phyloP scores from a whole-genome alignment of 305 asterid genomes.

The Plantago lanceolata region DNA sequence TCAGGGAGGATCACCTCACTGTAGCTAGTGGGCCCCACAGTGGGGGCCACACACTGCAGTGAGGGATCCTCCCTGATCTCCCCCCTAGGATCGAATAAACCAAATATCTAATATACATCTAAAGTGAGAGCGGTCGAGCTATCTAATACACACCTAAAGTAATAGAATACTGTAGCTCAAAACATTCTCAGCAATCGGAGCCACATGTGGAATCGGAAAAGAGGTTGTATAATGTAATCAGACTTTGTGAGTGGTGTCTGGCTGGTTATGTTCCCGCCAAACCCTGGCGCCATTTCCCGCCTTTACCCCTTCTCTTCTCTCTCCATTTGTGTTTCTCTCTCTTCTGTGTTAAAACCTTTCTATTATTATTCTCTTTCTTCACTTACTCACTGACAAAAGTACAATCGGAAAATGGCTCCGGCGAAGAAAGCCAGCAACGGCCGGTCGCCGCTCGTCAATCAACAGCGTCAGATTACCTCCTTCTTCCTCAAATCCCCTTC shows the following conservation, averaged over 20 bases:
- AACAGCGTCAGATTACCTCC: constrained; percentile 75
- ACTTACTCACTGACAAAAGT: neutral
- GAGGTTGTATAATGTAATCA: neutral
- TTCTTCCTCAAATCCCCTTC: constrained; percentile 56
- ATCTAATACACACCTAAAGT: too few species aligned
- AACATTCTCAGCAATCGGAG: too few species aligned
- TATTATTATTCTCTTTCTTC: too few species aligned
- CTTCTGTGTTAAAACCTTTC: neutral
- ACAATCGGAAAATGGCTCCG: constrained; percentile 37
- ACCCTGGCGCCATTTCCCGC: neutral
- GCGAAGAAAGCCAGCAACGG: constrained; percentile 68
- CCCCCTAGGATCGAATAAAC: too few species aligned
- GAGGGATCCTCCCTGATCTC: too few species aligned
- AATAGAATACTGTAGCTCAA: too few species aligned
- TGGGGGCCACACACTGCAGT: too few species aligned
- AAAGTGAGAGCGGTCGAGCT: too few species aligned
- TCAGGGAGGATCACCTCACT: too few species aligned
- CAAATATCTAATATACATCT: too few species aligned
- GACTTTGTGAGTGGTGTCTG: neutral
- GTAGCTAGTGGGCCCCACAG: too few species aligned
- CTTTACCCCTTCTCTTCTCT: neutral
- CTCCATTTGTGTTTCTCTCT: neutral
- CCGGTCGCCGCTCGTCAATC: constrained; percentile 82
- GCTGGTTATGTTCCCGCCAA: neutral
- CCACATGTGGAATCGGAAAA: too few species aligned